Conservation (phyloP, 2,329 filamentous ascomycete genomes). For the Aspergillus candidus region DNA sequence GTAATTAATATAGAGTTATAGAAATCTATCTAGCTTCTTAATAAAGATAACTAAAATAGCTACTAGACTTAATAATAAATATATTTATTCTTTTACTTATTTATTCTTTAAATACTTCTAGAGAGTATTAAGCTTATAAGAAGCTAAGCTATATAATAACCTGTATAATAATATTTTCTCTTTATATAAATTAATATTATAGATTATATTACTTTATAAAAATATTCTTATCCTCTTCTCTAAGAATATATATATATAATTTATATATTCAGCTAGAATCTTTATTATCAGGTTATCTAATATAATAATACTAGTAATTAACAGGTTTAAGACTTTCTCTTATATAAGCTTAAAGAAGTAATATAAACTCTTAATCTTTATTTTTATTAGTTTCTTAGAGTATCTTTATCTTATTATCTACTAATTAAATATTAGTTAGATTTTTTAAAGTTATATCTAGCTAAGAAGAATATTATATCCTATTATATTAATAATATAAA, state of each 20-base stretch:
- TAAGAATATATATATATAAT: background rate
- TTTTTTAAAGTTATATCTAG: background rate
- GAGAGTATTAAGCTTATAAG: no score
- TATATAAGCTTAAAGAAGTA: background rate
- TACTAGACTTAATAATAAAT: background rate
- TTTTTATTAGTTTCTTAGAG: no score
- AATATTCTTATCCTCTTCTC: background rate
- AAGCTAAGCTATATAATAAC: no score
- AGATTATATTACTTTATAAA: no score
- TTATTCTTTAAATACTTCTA: no score
- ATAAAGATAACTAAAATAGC: background rate
- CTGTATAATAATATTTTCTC: no score
- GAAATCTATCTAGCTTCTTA: background rate
- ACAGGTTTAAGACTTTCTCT: background rate
- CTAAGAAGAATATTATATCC: background rate
- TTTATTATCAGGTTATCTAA: no score
- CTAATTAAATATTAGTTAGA: no score
- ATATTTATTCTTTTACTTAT: background rate
- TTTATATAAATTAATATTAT: no score
- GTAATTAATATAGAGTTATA: no score
- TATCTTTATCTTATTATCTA: no score
- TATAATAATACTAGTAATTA: background rate
- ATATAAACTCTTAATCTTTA: no score
- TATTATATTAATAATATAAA: background rate
- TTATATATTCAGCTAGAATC: background rate